A percentile compares a stretch with the other conserved stretches of the same genome.
Conservation (phyloP, 495 filamentous ascomycete species). For the Parmelia sp. region DNA sequence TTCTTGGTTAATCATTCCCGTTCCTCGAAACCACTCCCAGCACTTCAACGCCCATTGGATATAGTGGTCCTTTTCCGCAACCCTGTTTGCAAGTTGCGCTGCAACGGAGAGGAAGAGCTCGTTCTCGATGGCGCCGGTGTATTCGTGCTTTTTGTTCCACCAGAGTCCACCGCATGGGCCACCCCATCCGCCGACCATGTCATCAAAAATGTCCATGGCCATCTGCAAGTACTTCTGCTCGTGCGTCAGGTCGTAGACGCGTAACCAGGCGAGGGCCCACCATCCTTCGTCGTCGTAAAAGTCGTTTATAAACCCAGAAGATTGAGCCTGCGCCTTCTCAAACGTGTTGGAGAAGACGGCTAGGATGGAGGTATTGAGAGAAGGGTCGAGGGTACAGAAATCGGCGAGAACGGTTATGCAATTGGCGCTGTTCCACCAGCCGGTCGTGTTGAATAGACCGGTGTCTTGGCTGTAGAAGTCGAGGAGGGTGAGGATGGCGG, state of each 20-base stretch:
- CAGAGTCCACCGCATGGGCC: constrained; percentile 58
- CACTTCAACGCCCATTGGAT: constrained; percentile 47
- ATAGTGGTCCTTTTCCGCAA: constrained; percentile 42
- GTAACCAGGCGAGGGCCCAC: constrained; percentile 64
- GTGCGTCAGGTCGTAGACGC: constrained; percentile 55
- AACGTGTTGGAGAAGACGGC: constrained; percentile 33
- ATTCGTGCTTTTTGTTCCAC: constrained; percentile 55
- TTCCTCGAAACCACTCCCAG: constrained; percentile 62
- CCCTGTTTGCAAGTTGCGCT: constrained; percentile 63
- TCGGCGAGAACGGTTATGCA: constrained; percentile 57
- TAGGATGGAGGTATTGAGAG: constrained; percentile 7
- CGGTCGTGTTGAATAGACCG: constrained; percentile 58
- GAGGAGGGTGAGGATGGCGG: not conserved
- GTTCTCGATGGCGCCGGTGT: constrained; percentile 67
- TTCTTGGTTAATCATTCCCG: constrained; percentile 57
- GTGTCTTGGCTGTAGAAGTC: constrained; percentile 47
- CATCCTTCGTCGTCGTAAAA: constrained; percentile 67
- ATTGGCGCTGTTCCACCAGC: constrained; percentile 77
- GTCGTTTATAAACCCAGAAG: constrained; percentile 50
- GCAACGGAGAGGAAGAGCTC: constrained; percentile 65
- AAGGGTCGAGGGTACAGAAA: constrained; percentile 43
- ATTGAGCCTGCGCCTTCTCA: constrained; percentile 32
- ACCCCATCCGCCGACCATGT: constrained; percentile 51
- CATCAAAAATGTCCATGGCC: constrained; percentile 54
- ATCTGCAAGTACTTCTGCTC: constrained; percentile 47